These are phyloP conservation scores for Hypoxylon sp. DNA, from an alignment of 2,329 filamentous ascomycete genomes.

Conservation along the genomic window DNA sequence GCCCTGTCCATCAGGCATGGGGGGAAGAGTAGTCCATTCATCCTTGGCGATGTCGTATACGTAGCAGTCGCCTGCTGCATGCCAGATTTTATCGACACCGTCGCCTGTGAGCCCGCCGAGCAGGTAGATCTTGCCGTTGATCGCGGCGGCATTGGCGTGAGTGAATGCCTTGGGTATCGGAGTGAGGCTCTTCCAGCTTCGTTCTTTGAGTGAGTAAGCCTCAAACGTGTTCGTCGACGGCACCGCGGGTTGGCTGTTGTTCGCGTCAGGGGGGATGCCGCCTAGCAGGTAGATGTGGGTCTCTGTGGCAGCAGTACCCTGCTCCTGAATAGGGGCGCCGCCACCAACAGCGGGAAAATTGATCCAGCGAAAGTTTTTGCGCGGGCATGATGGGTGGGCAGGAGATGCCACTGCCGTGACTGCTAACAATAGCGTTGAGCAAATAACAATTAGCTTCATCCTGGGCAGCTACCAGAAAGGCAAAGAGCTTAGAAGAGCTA, in stretches of 20 bases:
- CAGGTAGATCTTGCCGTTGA: slow-evolving; percentile 54
- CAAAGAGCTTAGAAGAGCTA: not conserved
- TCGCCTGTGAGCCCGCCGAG: slow-evolving; percentile 52
- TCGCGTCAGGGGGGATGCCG: slow-evolving; percentile 26
- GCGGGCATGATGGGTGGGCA: not conserved
- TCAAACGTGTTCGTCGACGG: slow-evolving; percentile 25
- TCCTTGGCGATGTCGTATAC: slow-evolving; percentile 49
- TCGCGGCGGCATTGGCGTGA: slow-evolving; percentile 54
- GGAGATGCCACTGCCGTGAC: not conserved
- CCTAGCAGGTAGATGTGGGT: slow-evolving; percentile 30
- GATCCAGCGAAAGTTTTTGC: slow-evolving; percentile 11
- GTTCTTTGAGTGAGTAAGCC: slow-evolving; percentile 23
- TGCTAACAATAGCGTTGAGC: not conserved
- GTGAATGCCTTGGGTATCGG: slow-evolving; percentile 49
- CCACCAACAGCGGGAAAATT: slow-evolving; percentile 23
- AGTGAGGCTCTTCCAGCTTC: slow-evolving; percentile 26
- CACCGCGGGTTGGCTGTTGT: slow-evolving; percentile 47
- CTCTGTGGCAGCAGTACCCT: slow-evolving; percentile 25
- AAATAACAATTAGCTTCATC: slow-evolving; percentile 6
- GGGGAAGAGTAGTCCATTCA: slow-evolving; percentile 46
- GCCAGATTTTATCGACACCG: slow-evolving; percentile 45
- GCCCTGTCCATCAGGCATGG: slow-evolving; percentile 46
- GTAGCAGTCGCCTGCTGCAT: slow-evolving; percentile 45
- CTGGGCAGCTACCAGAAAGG: not conserved
- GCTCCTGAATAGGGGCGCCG: slow-evolving; percentile 27